Evolutionary conservation across 805 yeast genomes (phyloP), one percentile per base, ranked within the genome.

Genomic region (Candida krabiensis): DNA sequence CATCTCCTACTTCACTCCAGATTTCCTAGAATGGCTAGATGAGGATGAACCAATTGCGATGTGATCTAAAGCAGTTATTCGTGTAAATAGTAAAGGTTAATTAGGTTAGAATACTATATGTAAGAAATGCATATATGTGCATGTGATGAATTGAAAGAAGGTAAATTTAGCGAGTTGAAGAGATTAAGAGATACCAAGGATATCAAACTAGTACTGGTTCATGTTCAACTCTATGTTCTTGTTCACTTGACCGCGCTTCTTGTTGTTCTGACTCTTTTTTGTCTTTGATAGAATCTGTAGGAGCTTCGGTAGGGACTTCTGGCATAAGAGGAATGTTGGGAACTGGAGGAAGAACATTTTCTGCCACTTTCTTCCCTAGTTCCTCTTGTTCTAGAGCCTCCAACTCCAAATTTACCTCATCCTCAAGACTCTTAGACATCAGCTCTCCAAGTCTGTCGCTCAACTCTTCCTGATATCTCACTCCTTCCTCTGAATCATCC

Each of bases 1-100:
- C 43, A 89, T 93, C 52, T 79, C 95, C 33, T 93, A 93, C 66
- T 87, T 93, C 58, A 85, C 98, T 3, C 99, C 99, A 8, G 96
- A 91, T 54, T 89, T 93, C 55, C 73, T 93, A 58, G 96, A 87
- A 28, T 93, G 99, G 99, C 71, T 91, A 51, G 75, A 70, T 46
- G 71, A 60, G 35, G n/a, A n/a, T n/a, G n/a, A n/a, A n/a, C n/a
- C 44, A 43, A 15, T 16, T 15, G 15, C 28, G 9, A 16, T 23
- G 27, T 13, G 19, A n/a, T 26, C 6, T 17, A 8, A 16, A n/a
- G n/a, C n/a, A n/a, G n/a, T n/a, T n/a, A n/a, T n/a, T n/a, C n/a
- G n/a, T n/a, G n/a, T n/a, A n/a, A n/a, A n/a, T n/a, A n/a, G n/a
- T n/a, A n/a, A n/a, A n/a, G 22, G 36, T 35, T 15, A n/a, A n/a